These are phyloP conservation scores for Neurospora terricola DNA, from an alignment of 495 filamentous ascomycete species.

Conservation along the genomic window DNA sequence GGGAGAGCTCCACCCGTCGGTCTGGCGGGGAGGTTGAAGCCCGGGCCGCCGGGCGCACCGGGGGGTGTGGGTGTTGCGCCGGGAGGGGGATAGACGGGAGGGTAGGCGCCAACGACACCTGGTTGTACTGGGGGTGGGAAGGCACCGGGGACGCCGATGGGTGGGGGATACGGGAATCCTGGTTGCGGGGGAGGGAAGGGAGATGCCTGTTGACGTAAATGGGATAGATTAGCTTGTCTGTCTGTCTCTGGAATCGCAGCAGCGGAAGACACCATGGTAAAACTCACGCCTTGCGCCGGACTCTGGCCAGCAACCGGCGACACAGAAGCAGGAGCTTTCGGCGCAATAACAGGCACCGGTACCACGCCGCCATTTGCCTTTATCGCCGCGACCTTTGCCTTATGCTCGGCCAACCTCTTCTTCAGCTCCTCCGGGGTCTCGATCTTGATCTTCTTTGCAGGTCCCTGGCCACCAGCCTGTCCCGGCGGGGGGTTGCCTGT, in stretches of 20 bases:
- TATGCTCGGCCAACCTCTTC: constrained; percentile 72
- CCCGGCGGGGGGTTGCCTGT: constrained; percentile 77
- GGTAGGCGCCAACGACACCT: constrained; percentile 24
- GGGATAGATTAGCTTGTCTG: not conserved
- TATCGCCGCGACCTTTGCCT: constrained; percentile 55
- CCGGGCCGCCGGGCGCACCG: not conserved
- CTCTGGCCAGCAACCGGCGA: constrained; percentile 43
- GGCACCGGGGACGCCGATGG: constrained; percentile 9
- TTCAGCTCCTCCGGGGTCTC: constrained; percentile 70
- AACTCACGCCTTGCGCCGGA: constrained; percentile 44
- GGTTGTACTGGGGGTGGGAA: constrained; percentile 20
- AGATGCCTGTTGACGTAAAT: constrained; percentile 18
- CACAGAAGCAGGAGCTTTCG: constrained; percentile 30
- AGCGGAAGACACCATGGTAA: constrained; percentile 36
- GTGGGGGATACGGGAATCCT: constrained; percentile 22
- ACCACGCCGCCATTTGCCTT: constrained; percentile 21
- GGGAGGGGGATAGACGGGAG: constrained; percentile 16
- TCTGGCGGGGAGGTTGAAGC: constrained; percentile 31
- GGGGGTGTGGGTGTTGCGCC: constrained; percentile 3
- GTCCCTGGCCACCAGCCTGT: constrained; percentile 35
- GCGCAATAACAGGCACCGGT: not conserved
- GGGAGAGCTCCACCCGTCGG: constrained; percentile 28
- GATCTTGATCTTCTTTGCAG: constrained; percentile 69
- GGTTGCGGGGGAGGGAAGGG: constrained; percentile 35
- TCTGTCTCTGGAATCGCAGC: not conserved